Evolutionary conservation across 2,329 filamentous ascomycete genomes (phyloP), one percentile per base, ranked within the genome.

Genomic region (Botrytis fabae): DNA sequence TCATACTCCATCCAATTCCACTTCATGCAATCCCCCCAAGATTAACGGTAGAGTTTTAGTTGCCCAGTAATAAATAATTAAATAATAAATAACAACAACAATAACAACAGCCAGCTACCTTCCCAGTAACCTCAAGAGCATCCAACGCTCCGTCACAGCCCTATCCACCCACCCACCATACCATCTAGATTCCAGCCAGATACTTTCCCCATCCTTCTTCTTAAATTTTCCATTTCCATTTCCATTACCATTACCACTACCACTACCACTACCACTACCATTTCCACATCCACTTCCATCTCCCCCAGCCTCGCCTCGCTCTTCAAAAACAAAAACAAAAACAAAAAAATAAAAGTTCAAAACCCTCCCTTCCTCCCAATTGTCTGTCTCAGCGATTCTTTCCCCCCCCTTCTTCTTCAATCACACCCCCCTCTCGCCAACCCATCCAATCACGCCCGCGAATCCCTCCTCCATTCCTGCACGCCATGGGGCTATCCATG

Each of bases 401-500:
- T n/a, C 28, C 28, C 28, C 28, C 28, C 28, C 32, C 32, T 2
- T 4, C 32, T 64, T 40, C 69, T 38, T 51, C 59, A 25, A 61
- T 48, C 57, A 63, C 40, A 63, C 9, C 69, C 46, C 60, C 44
- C 9, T 20, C 70, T 59, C 70, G 61, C n/a, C 70, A 51, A 22
- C 5, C 32, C 4, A 35, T 51, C 70, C 70, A 72, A 72, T 72
- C 16, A 62, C n/a, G 38, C 1, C 14, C 44, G 4, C 32, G 1
- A 8, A 48, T 38, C 20, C 20, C 44, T 54, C 70, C 51, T 57
- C 51, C 25, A 28, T 35, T 51, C 69, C 35, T 64, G 46, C 48
- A 48, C 62, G 57, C 74, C 75, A 74, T 74, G 59, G 59, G 59
- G 46, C 28, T 38, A 68, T 68, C 46, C 62, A 46, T 72, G 63